A percentile compares a stretch with the other conserved stretches of the same genome.
phyloP scores from a whole-genome alignment of 2,329 filamentous ascomycete genomes.

The Ambrosiella xylebori region DNA sequence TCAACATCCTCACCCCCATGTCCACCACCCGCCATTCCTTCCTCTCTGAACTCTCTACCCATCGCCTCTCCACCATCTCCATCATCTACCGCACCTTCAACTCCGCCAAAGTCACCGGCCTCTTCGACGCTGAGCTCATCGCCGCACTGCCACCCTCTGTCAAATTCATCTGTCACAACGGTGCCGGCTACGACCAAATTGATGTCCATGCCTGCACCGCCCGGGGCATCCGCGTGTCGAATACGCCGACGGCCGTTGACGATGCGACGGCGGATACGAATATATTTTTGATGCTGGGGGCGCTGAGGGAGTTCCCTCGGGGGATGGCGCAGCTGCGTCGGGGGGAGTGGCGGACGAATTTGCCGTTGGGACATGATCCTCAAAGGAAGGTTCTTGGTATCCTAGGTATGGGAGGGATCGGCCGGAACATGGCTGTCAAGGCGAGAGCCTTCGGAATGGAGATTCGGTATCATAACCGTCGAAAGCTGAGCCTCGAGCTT shows the following conservation, averaged over 20 bases:
- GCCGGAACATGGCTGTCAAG: conserved; percentile 58
- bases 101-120: conserved; percentile 47
- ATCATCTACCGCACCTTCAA: conserved; percentile 56
- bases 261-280: conserved; percentile 69
- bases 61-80: conserved; percentile 42
- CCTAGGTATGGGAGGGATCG: conserved; percentile 74
- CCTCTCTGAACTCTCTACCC: conserved; percentile 48
- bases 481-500: conserved; percentile 36
- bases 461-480: conserved; percentile 59
- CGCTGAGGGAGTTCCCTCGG: conserved; percentile 54
- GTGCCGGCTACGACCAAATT: conserved; percentile 74
- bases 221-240: conserved; percentile 53
- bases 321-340: conserved; percentile 48
- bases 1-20: conserved; percentile 45
- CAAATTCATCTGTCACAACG: conserved; percentile 44
- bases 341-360: conserved; percentile 48
- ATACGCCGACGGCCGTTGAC: conserved; percentile 65
- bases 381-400: conserved; percentile 66
- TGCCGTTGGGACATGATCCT: conserved; percentile 55
- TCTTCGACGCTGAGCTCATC: conserved; percentile 54
- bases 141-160: conserved; percentile 34
- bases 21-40: conserved; percentile 49
- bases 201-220: conserved; percentile 54
- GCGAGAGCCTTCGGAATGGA: conserved; percentile 60
- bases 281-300: conserved; percentile 67